Evolutionary conservation across 495 filamentous ascomycete genomes (phyloP), one percentile per base, ranked within the genome.

Genomic region (Tuber calosporum): DNA sequence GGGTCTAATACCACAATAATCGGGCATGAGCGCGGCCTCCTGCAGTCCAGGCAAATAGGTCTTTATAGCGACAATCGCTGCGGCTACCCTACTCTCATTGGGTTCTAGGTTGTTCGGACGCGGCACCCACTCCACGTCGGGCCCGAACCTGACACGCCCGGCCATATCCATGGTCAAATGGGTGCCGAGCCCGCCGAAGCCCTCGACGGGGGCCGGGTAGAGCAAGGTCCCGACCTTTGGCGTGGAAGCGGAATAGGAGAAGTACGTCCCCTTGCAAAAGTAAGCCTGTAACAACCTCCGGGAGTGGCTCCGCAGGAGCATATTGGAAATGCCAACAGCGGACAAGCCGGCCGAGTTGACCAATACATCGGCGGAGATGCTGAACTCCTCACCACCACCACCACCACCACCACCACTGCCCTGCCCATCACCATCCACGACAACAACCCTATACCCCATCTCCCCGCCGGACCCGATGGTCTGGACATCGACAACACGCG

Each of bases 201-300:
- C 93, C 0, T 92, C 90, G 13, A 90, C 82, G 0, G 93, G 92
- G 0, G 90, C 92, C 2, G 95, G 95, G 80, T 99, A 99, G 34
- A 99, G 83, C 4, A 98, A 87, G 1, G 91, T 94, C 11, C 82
- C 84, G 2, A 96, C 90, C 20, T 84, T 85, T 7, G 93, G 94
- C 0, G 75, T 78, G 4, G 89, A 87, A 0, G 88, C 83, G 3
- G 86, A 82, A 84, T 97, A 97, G 42, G 91, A 92, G 84, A 94
- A 97, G 84, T 99, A 99, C 17, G 92, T 93, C 0, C 95, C 95
- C 84, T 98, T 99, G 39, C 94, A 95, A 83, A 91, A 99, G 83
- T 87, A 90, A 4, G 92, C 87, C 19, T 82, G 87, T 22, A 84
- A 82, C 69, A 89, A 88, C 0, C 87, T 83, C 6, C 83, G 84